These are phyloP conservation scores for Dactylonectria estremocensis DNA, from an alignment of 2,329 filamentous ascomycete genomes.

Conservation along the genomic window DNA sequence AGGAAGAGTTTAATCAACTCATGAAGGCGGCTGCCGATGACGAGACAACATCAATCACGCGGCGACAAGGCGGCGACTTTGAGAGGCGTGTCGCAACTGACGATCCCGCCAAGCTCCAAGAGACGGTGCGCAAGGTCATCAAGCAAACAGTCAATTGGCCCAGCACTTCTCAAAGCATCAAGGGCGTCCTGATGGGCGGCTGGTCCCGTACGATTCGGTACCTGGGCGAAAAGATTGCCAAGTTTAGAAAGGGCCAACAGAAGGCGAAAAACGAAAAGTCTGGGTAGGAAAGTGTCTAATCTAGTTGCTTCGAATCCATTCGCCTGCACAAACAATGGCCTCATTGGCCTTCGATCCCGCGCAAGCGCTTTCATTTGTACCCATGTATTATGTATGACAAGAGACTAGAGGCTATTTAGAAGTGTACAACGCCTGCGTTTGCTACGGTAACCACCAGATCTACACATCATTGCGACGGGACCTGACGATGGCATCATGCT, in stretches of 20 bases:
- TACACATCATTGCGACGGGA: no score
- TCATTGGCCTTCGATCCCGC: background rate
- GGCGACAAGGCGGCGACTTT: conserved; percentile 85
- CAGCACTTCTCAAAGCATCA: conserved; percentile 88
- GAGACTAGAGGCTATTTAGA: background rate
- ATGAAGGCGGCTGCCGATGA: conserved; percentile 83
- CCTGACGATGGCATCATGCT: no score
- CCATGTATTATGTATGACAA: conserved; percentile 2
- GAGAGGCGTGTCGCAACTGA: conserved; percentile 87
- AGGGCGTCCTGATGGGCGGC: conserved; percentile 87
- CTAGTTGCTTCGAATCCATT: background rate
- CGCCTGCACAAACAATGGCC: no score
- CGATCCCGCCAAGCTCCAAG: conserved; percentile 75
- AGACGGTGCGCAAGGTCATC: conserved; percentile 82
- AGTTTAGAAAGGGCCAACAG: conserved; percentile 67
- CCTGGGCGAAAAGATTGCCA: conserved; percentile 83
- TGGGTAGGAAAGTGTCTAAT: conserved; percentile 25
- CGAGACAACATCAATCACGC: conserved; percentile 76
- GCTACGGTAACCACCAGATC: background rate
- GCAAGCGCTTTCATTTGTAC: background rate
- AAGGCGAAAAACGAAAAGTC: conserved; percentile 43
- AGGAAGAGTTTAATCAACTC: conserved; percentile 87
- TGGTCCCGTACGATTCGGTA: conserved; percentile 80
- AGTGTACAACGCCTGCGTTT: background rate
- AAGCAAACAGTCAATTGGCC: conserved; percentile 94